These are phyloP conservation scores for Rehmannia glutinosa DNA, from an alignment of 257 asterid species.

Conservation along the genomic window DNA sequence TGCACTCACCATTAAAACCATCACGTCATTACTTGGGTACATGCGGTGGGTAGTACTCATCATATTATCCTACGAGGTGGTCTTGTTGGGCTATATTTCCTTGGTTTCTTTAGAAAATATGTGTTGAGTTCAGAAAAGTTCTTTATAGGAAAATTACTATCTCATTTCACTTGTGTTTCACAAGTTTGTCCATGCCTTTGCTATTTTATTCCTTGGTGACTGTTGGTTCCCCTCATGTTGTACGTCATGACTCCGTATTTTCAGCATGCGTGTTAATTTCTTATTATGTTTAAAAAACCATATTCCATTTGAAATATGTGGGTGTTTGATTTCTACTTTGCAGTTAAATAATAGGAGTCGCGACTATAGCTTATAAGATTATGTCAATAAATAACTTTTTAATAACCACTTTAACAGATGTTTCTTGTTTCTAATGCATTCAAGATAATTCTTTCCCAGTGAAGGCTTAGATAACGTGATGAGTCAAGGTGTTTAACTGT, in stretches of 20 bases:
- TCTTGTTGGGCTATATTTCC: neutral
- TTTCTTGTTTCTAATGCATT: no score
- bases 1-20: neutral
- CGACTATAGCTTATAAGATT: no score
- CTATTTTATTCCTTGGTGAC: neutral
- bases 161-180: neutral
- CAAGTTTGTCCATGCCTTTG: neutral
- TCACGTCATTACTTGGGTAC: neutral
- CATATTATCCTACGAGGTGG: neutral
- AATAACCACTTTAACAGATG: no score
- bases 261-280: no score
- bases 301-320: no score
- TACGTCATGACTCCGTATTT: neutral
- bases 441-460: no score
- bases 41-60: neutral
- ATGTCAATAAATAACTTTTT: no score
- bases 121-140: neutral
- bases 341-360: no score
- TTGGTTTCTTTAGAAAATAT: conserved; percentile 11
- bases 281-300: no score
- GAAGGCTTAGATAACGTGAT: no score
- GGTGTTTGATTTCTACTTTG: no score
- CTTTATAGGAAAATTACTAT: neutral
- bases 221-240: conserved; percentile 7
- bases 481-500: no score